Conservation (phyloP, 768 basidiomycete species). For the Collybia sordida region DNA sequence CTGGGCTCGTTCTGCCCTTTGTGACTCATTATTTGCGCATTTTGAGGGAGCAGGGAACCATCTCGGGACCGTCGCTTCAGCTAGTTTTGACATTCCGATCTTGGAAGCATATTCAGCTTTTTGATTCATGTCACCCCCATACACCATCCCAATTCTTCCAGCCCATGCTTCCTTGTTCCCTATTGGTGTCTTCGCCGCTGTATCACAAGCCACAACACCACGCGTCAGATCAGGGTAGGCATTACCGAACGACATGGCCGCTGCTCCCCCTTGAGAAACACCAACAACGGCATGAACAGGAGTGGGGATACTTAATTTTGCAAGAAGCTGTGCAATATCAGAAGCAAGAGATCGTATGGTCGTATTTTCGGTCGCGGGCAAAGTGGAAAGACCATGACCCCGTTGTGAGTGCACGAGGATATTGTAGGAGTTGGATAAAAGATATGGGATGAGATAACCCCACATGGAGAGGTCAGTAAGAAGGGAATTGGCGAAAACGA, state of each 20-base stretch:
- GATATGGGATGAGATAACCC: constrained; percentile 40
- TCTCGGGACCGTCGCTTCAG: constrained; percentile 38
- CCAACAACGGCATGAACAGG: constrained; percentile 48
- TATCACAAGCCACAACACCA: constrained; percentile 50
- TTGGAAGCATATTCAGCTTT: constrained; percentile 26
- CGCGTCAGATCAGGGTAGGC: constrained; percentile 32
- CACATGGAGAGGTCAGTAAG: constrained; percentile 50
- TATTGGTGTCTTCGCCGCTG: constrained; percentile 38
- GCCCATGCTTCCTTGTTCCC: constrained; percentile 53
- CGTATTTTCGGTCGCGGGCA: constrained; percentile 18
- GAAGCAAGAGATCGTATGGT: constrained; percentile 46
- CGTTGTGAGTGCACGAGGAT: constrained; percentile 51
- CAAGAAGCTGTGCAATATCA: constrained; percentile 41
- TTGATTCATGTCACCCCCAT: constrained; percentile 17
- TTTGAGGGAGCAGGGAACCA: constrained; percentile 48
- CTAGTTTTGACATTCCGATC: constrained; percentile 41
- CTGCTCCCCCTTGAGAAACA: constrained; percentile 54
- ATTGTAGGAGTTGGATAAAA: constrained; percentile 39
- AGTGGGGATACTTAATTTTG: constrained; percentile 29
- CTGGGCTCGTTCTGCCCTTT: constrained; percentile 9
- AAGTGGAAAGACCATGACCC: constrained; percentile 50
- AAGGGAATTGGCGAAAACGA: constrained; percentile 51
- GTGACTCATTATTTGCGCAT: constrained; percentile 17
- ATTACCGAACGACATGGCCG: constrained; percentile 44
- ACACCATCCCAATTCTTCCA: constrained; percentile 38